Conservation (phyloP, 2,329 filamentous ascomycete species). For the Thielaviopsis euricoi region DNA sequence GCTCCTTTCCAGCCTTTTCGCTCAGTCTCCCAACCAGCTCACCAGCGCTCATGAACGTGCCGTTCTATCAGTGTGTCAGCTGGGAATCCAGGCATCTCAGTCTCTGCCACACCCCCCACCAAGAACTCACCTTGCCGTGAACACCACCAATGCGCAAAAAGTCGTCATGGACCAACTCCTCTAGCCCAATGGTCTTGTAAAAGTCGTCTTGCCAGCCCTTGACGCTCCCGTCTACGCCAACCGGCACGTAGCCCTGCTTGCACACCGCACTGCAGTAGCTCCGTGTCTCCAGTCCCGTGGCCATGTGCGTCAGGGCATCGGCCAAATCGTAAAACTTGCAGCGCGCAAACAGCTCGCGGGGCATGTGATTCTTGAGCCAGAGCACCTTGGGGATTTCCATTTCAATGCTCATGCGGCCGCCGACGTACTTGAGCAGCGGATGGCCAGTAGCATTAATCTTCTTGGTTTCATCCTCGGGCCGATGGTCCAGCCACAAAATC, state of each 20-base stretch:
- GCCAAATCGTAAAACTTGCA: conserved; percentile 96
- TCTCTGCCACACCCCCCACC: conserved; percentile 1
- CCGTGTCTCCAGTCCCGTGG: conserved; percentile 77
- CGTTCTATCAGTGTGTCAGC: conserved; percentile 47
- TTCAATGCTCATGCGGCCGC: conserved; percentile 96
- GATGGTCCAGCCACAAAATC: conserved; percentile 93
- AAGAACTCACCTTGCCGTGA: conserved; percentile 64
- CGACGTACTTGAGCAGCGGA: conserved; percentile 87
- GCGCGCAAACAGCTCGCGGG: conserved; percentile 68
- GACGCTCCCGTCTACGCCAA: conserved; percentile 92
- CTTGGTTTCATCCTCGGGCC: conserved; percentile 76
- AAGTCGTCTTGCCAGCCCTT: conserved; percentile 99
- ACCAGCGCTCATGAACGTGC: conserved; percentile 77
- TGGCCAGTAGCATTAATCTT: conserved; percentile 88
- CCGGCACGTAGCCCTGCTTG: conserved; percentile 91
- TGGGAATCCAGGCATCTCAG: conserved; percentile 11
- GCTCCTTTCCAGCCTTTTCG: conserved; percentile 63
- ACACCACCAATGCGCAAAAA: conserved; percentile 92
- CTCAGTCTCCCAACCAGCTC: conserved; percentile 77
- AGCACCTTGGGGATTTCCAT: conserved; percentile 99
- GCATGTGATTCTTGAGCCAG: conserved; percentile 98
- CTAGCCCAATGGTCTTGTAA: conserved; percentile 69
- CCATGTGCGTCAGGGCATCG: conserved; percentile 85
- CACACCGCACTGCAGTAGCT: conserved; percentile 95
- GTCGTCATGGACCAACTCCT: conserved; percentile 66